A percentile compares a stretch with the other conserved stretches of the same genome.
Evolutionary conservation across 1,284 basidiomycete species (phyloP).

Genomic region (Microbotryum lychnidis-dioicae): DNA sequence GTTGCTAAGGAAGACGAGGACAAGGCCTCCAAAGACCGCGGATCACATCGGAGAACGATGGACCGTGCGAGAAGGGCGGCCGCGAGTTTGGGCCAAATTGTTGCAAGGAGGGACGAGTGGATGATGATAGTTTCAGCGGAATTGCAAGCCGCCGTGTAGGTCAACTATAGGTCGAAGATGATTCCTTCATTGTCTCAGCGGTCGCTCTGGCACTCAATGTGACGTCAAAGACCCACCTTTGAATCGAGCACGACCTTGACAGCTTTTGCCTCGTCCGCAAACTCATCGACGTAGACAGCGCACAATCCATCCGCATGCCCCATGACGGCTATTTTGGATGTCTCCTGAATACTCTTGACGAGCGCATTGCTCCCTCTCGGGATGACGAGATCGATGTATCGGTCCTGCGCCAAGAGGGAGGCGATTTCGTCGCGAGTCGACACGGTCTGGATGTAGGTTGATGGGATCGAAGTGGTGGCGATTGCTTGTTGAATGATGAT

Average conservation of each 20-base stretch:
- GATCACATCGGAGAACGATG: slow-evolving; percentile 75
- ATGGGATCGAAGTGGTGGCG: slow-evolving; percentile 58
- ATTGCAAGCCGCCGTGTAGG: slow-evolving; percentile 97
- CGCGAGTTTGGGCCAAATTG: slow-evolving; percentile 74
- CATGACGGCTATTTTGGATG: slow-evolving; percentile 93
- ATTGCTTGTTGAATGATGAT: slow-evolving; percentile 73
- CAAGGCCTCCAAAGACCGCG: slow-evolving; percentile 52
- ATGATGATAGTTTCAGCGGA: slow-evolving; percentile 82
- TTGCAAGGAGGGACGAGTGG: slow-evolving; percentile 60
- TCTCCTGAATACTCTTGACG: slow-evolving; percentile 79
- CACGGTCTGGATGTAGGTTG: slow-evolving; percentile 80
- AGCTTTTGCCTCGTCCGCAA: slow-evolving; percentile 68
- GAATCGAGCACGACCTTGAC: slow-evolving; percentile 76
- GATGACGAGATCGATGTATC: slow-evolving; percentile 93
- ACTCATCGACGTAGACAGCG: slow-evolving; percentile 76
- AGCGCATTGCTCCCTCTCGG: slow-evolving; percentile 89
- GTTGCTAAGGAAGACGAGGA: slow-evolving; percentile 36
- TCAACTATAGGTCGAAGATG: slow-evolving; percentile 51
- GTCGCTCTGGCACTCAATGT: neutral
- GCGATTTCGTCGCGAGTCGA: slow-evolving; percentile 89
- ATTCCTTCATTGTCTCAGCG: no score
- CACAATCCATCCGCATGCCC: slow-evolving; percentile 97
- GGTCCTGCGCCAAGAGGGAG: slow-evolving; percentile 72
- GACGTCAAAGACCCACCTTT: slow-evolving; percentile 54
- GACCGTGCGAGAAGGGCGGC: slow-evolving; percentile 57